Conservation (phyloP, 768 basidiomycete species). For the Pleurotus platypus region DNA sequence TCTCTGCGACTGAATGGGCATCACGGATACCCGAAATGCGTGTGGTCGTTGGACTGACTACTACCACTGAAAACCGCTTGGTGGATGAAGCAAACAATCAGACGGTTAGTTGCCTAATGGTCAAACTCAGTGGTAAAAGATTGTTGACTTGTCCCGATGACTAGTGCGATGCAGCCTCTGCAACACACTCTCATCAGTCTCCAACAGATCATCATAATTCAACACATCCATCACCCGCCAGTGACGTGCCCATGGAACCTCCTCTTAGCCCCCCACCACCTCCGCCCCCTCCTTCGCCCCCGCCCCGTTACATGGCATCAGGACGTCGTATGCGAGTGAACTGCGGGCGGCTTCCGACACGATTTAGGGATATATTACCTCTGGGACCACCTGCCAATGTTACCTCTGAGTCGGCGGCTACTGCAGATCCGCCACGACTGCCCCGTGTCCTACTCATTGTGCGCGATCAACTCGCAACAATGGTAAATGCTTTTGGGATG, state of each 20-base stretch:
- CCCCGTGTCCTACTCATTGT: slow-evolving; percentile 16
- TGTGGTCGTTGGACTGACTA: no score
- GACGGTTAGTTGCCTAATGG: no score
- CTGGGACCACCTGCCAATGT: slow-evolving; percentile 9
- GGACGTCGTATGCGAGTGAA: not conserved
- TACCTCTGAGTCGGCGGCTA: not conserved
- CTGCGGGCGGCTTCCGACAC: slow-evolving; percentile 1
- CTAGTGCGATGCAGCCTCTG: no score
- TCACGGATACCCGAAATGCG: no score
- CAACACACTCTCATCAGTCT: no score
- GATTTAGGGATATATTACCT: slow-evolving; percentile 14
- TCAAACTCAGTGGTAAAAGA: no score
- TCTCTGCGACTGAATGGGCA: not conserved
- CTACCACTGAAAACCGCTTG: no score
- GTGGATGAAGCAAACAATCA: no score
- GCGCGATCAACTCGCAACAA: slow-evolving; percentile 12
- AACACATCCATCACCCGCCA: no score
- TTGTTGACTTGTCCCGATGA: no score
- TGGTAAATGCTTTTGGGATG: slow-evolving; percentile 11
- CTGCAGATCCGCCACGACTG: not conserved
- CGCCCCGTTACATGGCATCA: not conserved
- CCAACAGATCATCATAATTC: no score
- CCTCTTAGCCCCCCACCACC: not conserved
- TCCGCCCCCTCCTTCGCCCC: not conserved
- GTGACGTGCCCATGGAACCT: no score